Evolutionary conservation across 2,329 filamentous ascomycete species (phyloP), one percentile per base, ranked within the genome.

Genomic region (Daldinia sp.): DNA sequence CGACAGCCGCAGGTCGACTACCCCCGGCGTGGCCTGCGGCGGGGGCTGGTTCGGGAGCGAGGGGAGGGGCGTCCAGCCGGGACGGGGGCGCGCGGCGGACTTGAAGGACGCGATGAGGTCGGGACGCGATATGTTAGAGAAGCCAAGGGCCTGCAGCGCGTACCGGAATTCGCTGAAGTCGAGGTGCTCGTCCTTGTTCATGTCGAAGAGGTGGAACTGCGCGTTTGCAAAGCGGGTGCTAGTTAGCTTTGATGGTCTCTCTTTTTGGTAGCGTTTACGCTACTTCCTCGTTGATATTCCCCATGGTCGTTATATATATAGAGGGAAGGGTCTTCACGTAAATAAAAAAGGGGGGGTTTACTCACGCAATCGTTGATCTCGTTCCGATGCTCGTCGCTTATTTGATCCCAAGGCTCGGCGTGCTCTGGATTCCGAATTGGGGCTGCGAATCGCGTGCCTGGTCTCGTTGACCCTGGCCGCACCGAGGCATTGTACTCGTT

Each of bases 161-260:
- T 98, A 96, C 81, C 96, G 95, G 79, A 98, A 93, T 82, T 99
- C 96, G 83, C 98, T 96, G 85, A 97, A 98, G 84, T 98, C 95
- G 78, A 99, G 93, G 81, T 92, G 90, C 53, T 90, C 88, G 83
- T 98, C 94, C 80, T 97, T 95, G 85, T 98, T 95, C 77, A 97
- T 92, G 80, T 98, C 96, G 86, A 99, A 98, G 72, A 98, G 90
- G 69, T 91, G 90, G 81, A 98, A 98, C 92, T 97, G 72, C 46
- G 58, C 37, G n/a, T 30, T 33, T 26, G 33, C 12, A 50, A 42
- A 10, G 39, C 37, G 59, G 57, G 12, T 15, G 20, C 30, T 39
- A 44, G 68, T 69, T 71, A 70, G 62, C 37, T 58, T 53, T 53
- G 26, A 57, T 6, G 48, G 7, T 48, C 30, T 44, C 9, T 50